Base-by-base conservation (phyloP, 306 rosid species). In the Fragaria nilgerrensis region DNA sequence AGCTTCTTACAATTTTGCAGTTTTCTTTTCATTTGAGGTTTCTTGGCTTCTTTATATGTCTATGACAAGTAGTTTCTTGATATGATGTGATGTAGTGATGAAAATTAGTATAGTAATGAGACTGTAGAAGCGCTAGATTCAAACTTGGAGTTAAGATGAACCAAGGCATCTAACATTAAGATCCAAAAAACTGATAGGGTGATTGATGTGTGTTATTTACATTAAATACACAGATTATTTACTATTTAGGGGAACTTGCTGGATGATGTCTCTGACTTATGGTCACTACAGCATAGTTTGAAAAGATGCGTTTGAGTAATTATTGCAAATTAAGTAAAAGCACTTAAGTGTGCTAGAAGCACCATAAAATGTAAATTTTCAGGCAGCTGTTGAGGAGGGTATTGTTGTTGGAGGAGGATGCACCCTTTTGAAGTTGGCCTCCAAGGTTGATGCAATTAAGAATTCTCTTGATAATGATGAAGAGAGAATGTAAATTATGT, bases 361-460 rank as follows among this genome's bases (percentile, higher is more conserved):
- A 16, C 17, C 1, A 10, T 32, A 4, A 3, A 68, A 22, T 50
- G 62, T 66, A 7, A 27, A 72, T 55, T 73, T 81, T 36, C 84
- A 96, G 99, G 99, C 99, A 2, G 99, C 99, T 70, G 98, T 96
- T 45, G 99, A 96, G 84, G 99, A 96, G 79, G 99, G 99, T 76
- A 96, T 96, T 84, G 99, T 96, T 34, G 99, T 96, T 68, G 99
- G 99, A 49, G 98, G 99, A 79, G 99, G 99, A 55, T 96, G 99
- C 85, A 93, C 98, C 52, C 79, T 96, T 67, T 84, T 96, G 76
- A 96, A 98, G 82, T 90, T 96, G 73, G 99, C 99, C 19, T 82
- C 98, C 5, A 96, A 93, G 91, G 98, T 96, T 75, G 98, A 96
- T 16, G 88, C 96, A 13, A 96, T 96, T 83, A 91, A 80, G 84